Evolutionary conservation across 768 basidiomycete genomes (phyloP), one percentile per base, ranked within the genome.

Genomic region (Suillus sp.): DNA sequence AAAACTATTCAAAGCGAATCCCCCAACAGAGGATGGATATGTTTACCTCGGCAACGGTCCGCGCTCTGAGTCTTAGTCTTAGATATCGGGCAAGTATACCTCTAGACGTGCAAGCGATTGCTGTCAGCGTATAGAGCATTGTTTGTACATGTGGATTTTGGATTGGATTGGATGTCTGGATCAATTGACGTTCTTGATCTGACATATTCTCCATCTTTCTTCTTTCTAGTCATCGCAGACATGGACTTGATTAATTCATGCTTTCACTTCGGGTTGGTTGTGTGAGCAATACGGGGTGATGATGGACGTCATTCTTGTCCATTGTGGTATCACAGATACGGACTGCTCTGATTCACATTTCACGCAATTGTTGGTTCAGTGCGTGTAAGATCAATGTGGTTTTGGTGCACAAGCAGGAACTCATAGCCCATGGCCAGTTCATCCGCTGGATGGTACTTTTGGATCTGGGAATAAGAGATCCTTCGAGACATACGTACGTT

Each of bases 371-470:
- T 16, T 25, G 9, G 25, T 9, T 32, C 42, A 64, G 18, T 54
- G 30, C 18, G 2, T 55, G 14, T 0, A 11, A 34, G n/a, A 55
- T 14, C 8, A n/a, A n/a, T 56, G 54, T 47, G 11, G 11, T 53
- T 35, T 32, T 48, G 35, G 50, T 54, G 1, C 66, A 16, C 74
- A 95, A 92, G n/a, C 96, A 99, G 82, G 84, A 89, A 43, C 84
- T 85, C 59, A 98, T 99, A 66, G 95, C 98, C 75, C 94, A 98
- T 65, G 96, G 94, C 25, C 84, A 86, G 64, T 88, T 98, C 40
- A 95, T 98, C 70, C 90, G 96, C 18, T 99, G 96, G 97, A 99
- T 11, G 11, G 35, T 13, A 9, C 0, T 11, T 35, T 35, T 35
- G 35, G 35, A 35, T 1, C 2, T 35, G 10, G 35, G n/a, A n/a